Conservation (phyloP, 2,329 filamentous ascomycete genomes). For the Coniella lustricola region DNA sequence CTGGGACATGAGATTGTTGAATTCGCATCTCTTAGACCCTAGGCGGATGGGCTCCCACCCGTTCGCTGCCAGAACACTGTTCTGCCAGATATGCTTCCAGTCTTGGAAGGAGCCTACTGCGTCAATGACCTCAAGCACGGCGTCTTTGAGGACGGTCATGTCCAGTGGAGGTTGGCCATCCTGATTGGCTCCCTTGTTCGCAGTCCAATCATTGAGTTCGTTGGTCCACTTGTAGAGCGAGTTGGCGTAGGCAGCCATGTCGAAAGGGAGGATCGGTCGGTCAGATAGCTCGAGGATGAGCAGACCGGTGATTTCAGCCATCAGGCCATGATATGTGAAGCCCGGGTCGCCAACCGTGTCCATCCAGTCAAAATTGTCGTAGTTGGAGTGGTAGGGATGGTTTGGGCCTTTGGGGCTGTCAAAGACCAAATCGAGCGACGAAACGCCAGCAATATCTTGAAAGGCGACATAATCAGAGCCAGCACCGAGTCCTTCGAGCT, state of each 20-base stretch:
- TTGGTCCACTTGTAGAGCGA: slow-evolving; percentile 58
- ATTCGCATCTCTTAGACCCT: slow-evolving; percentile 59
- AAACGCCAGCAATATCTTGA: slow-evolving; percentile 83
- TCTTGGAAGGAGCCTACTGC: slow-evolving; percentile 59
- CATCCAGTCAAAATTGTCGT: slow-evolving; percentile 88
- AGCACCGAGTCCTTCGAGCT: slow-evolving; percentile 63
- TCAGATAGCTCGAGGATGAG: slow-evolving; percentile 83
- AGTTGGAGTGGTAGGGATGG: slow-evolving; percentile 74
- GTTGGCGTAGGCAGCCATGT: slow-evolving; percentile 66
- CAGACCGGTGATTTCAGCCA: slow-evolving; percentile 74
- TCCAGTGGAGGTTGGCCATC: slow-evolving; percentile 34
- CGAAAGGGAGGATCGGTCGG: slow-evolving; percentile 73
- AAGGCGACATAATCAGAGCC: slow-evolving; percentile 84
- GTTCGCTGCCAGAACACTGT: slow-evolving; percentile 59
- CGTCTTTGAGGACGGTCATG: slow-evolving; percentile 54
- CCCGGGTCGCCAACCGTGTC: slow-evolving; percentile 69
- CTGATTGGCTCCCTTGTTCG: slow-evolving; percentile 38
- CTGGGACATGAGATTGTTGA: slow-evolving; percentile 70
- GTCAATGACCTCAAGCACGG: slow-evolving; percentile 52
- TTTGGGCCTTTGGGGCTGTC: slow-evolving; percentile 26
- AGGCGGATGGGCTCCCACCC: slow-evolving; percentile 70
- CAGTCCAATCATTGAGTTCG: slow-evolving; percentile 58
- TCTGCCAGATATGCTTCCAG: slow-evolving; percentile 75
- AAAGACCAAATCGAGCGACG: slow-evolving; percentile 81
- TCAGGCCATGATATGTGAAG: slow-evolving; percentile 71